Base-by-base conservation (phyloP, 768 basidiomycete species). In the Termitomyces sp. region DNA sequence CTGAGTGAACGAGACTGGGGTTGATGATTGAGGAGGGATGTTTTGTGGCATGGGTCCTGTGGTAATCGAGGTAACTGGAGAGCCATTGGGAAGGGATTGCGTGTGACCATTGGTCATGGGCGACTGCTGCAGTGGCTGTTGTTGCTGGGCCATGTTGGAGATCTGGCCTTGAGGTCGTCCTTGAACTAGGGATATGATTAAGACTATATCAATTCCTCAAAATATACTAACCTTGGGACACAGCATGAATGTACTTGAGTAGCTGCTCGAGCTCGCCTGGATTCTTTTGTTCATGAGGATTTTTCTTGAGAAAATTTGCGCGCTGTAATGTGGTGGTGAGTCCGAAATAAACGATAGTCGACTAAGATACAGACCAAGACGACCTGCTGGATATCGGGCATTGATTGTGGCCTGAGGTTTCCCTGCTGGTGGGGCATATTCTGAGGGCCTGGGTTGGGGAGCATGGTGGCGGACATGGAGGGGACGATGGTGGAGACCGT, bases 1-100 rank as follows among this genome's bases (percentile, higher is more conserved):
- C 0, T 68, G 73, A 4, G 89, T 86, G 66, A 95, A 93, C 5
- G 88, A 87, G 31, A 92, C 83, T 40, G 90, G 87, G 0, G 88
- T 86, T 30, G 82, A 77, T 3, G 87, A 80, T n/a, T 80, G 74
- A 19, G 75, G 69, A 12, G 82, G 82, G 40, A 77, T 73, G 12
- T 78, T 59, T 49, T 78, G 82, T 12, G 85, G 78, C 23, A 76
- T 67, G 44, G 80, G 74, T 6, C 82, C 84, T 5, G 79, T 74
- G 12, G 77, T 69, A 54, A 82, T 68, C 42, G 80, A 74, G 44
- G 69, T 67, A 12, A 75, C 70, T 30, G 68, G 64, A 46, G 76
- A 67, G 55, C 77, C 74, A 63, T 80, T 79, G 28, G 74, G 69
- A 28, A 51, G 50, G 19, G 50, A 40, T 30, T 51, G 50, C 10